Percentiles rank a stretch among this genome's conserved stretches.
These are phyloP conservation scores for Nepenthes mirabilis DNA, from an alignment of 148 eudicot species.

Conservation along the genomic window DNA sequence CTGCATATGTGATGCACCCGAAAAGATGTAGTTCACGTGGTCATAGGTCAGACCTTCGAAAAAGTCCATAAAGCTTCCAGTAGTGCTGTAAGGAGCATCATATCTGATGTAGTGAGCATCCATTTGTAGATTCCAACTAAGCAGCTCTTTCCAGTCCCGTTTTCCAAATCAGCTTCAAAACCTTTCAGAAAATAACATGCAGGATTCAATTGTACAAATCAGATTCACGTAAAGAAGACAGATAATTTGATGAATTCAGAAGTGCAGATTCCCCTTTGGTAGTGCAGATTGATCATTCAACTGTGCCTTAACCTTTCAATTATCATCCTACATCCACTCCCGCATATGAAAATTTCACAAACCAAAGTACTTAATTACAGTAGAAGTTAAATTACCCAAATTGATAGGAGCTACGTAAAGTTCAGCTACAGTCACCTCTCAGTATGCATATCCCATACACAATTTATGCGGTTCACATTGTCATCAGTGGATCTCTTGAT, in stretches of 20 bases:
- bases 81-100: constrained; percentile 50
- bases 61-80: constrained; percentile 80
- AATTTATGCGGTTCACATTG: no score
- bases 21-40: constrained; percentile 86
- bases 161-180: neutral
- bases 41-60: constrained; percentile 91
- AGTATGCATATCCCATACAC: no score
- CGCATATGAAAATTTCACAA: constrained; percentile 8
- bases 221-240: no score
- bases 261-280: no score
- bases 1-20: constrained; percentile 60
- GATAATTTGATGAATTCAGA: no score
- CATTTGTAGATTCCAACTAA: constrained; percentile 63
- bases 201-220: neutral
- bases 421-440: no score
- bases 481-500: no score
- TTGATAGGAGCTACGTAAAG: no score
- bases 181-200: neutral
- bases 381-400: no score
- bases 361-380: no score
- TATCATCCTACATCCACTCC: constrained; percentile 5
- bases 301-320: constrained; percentile 2
- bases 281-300: no score
- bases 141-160: constrained; percentile 12
- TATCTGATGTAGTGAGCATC: constrained; percentile 39